phyloP scores from a whole-genome alignment of 2,329 filamentous ascomycete species.

The Triangularia verruculosa region DNA sequence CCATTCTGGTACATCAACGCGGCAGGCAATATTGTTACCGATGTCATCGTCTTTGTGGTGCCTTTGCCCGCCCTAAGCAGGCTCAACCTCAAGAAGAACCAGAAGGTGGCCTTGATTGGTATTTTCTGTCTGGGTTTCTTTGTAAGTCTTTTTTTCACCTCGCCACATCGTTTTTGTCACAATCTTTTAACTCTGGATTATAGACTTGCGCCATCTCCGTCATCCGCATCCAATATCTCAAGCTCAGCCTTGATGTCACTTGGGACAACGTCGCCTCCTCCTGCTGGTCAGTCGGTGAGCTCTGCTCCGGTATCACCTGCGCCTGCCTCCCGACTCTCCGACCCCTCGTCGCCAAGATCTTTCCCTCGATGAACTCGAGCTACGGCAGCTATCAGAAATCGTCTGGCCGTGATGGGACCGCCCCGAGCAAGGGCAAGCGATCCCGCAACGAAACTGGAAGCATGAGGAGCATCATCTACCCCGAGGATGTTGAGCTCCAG shows the following conservation, averaged over 20 bases:
- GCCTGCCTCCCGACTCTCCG: constrained; percentile 38
- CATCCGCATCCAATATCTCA: constrained; percentile 38
- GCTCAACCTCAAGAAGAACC: constrained; percentile 34
- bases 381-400: constrained; percentile 23
- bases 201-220: constrained; percentile 38
- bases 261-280: constrained; percentile 39
- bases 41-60: constrained; percentile 37
- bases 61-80: constrained; percentile 36
- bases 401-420: constrained; percentile 13
- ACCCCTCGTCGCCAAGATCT: constrained; percentile 18
- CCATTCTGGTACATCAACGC: constrained; percentile 39
- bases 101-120: constrained; percentile 35
- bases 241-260: constrained; percentile 34
- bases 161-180: background rate
- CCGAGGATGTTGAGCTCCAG: constrained; percentile 26
- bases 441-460: constrained; percentile 14
- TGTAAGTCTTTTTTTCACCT: constrained; percentile 27
- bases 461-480: constrained; percentile 23
- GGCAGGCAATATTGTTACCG: constrained; percentile 38
- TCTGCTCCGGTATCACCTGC: constrained; percentile 37
- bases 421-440: constrained; percentile 14
- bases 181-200: background rate
- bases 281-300: constrained; percentile 37
- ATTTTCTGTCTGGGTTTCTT: constrained; percentile 41
- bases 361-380: constrained; percentile 19